Percentiles rank a stretch among this genome's conserved stretches.
Evolutionary conservation across 805 yeast genomes (phyloP).

Genomic region (Middelhovenomyces tepae): DNA sequence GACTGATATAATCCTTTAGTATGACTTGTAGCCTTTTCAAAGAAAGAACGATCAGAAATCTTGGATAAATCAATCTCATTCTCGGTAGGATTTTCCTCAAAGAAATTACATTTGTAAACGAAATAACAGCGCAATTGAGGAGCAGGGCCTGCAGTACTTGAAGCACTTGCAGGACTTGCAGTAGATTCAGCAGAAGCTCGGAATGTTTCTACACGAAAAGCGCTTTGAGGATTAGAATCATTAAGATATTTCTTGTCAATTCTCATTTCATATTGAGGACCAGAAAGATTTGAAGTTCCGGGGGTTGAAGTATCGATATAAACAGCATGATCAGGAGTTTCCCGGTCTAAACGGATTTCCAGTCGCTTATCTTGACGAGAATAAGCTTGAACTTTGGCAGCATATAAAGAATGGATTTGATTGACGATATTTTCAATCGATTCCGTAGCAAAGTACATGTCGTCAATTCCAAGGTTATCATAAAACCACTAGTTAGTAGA

Average conservation of each 20-base stretch:
- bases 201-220: slow-evolving; percentile 71
- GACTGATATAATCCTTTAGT: slow-evolving; percentile 72
- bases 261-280: slow-evolving; percentile 53
- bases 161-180: slow-evolving; percentile 11
- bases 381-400: slow-evolving; percentile 86
- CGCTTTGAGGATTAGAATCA: slow-evolving; percentile 27
- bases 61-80: slow-evolving; percentile 46
- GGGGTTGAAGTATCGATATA: slow-evolving; percentile 69
- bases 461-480: slow-evolving; percentile 79
- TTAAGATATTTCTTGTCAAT: slow-evolving; percentile 73
- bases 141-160: slow-evolving; percentile 27
- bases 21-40: slow-evolving; percentile 65
- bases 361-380: slow-evolving; percentile 50
- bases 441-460: slow-evolving; percentile 83
- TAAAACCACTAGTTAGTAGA: slow-evolving; percentile 60
- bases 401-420: slow-evolving; percentile 80
- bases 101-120: slow-evolving; percentile 65
- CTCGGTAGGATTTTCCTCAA: slow-evolving; percentile 23
- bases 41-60: slow-evolving; percentile 73
- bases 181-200: slow-evolving; percentile 40
- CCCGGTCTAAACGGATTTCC: slow-evolving; percentile 69
- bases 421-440: slow-evolving; percentile 69
- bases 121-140: slow-evolving; percentile 65
- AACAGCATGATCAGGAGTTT: slow-evolving; percentile 78
- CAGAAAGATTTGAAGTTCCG: slow-evolving; percentile 37